These are phyloP conservation scores for Cutaneotrichosporon cavernicola DNA, from an alignment of 1,284 basidiomycete species.

Conservation along the genomic window DNA sequence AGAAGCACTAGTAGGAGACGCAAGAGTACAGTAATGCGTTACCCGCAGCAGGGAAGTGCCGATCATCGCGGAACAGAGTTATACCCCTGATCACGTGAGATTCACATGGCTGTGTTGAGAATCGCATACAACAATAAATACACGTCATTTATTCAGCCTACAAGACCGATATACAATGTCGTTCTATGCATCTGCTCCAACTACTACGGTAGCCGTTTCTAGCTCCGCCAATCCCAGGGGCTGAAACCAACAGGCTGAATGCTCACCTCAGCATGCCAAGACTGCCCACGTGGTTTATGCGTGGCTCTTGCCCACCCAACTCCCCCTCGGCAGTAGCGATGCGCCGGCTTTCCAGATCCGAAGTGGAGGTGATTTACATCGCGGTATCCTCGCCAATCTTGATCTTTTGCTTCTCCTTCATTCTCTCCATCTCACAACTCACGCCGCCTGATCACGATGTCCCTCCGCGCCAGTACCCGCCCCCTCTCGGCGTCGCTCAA, in stretches of 20 bases:
- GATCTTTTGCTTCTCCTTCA: not conserved
- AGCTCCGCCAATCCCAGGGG: no score
- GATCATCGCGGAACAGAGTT: not conserved
- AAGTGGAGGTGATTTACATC: not conserved
- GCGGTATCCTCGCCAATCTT: not conserved
- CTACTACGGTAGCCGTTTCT: no score
- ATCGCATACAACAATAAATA: no score
- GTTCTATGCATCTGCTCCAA: no score
- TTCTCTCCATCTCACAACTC: not conserved
- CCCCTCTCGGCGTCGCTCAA: conserved; percentile 3
- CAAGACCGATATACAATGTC: no score
- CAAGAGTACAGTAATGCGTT: no score
- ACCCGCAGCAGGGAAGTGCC: no score
- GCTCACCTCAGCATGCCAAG: not conserved
- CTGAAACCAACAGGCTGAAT: no score
- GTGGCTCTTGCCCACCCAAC: not conserved
- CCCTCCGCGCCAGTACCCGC: conserved; percentile 7
- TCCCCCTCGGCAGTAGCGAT: not conserved
- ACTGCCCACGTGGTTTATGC: not conserved
- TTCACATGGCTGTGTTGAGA: not conserved
- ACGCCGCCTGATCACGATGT: not conserved
- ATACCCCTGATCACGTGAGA: not conserved
- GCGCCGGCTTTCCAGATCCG: not conserved
- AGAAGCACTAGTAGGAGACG: no score
- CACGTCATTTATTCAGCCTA: no score